Conservation (phyloP, 805 yeast genomes). For the Saturnispora quitensis region DNA sequence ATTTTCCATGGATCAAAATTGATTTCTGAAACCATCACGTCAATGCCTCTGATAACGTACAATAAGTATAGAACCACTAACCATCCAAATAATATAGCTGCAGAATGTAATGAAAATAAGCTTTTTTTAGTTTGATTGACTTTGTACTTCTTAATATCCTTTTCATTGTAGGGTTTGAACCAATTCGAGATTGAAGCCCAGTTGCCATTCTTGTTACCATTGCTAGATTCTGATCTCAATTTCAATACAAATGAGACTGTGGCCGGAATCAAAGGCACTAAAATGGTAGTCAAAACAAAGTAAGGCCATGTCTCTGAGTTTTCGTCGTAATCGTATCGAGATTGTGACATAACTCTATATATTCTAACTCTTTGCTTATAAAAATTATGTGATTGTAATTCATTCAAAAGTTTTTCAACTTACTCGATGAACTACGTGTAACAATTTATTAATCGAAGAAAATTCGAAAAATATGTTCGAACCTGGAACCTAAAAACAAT, state of each 20-base stretch:
- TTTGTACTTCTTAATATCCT: constrained; percentile 24
- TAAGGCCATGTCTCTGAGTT: constrained; percentile 90
- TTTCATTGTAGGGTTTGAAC: constrained; percentile 30
- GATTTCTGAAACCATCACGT: constrained; percentile 33
- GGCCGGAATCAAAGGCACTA: constrained; percentile 58
- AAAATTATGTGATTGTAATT: background rate
- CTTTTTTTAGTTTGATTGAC: constrained; percentile 19
- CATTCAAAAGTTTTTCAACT: background rate
- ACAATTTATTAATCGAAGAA: background rate
- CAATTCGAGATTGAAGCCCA: constrained; percentile 20
- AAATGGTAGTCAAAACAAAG: constrained; percentile 63
- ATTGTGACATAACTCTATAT: constrained; percentile 33
- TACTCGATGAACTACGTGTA: background rate
- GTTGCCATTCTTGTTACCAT: background rate
- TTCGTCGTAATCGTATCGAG: constrained; percentile 76
- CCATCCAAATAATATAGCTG: constrained; percentile 51
- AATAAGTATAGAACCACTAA: constrained; percentile 35
- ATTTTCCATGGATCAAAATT: constrained; percentile 87
- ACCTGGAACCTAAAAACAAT: background rate
- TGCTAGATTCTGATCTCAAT: background rate
- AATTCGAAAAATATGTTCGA: background rate
- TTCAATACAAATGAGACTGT: constrained; percentile 21
- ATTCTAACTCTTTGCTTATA: background rate
- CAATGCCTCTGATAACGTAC: constrained; percentile 35
- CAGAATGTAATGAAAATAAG: constrained; percentile 27